phyloP scores from a whole-genome alignment of 2,329 filamentous ascomycete genomes.

The Colletotrichum salicis region DNA sequence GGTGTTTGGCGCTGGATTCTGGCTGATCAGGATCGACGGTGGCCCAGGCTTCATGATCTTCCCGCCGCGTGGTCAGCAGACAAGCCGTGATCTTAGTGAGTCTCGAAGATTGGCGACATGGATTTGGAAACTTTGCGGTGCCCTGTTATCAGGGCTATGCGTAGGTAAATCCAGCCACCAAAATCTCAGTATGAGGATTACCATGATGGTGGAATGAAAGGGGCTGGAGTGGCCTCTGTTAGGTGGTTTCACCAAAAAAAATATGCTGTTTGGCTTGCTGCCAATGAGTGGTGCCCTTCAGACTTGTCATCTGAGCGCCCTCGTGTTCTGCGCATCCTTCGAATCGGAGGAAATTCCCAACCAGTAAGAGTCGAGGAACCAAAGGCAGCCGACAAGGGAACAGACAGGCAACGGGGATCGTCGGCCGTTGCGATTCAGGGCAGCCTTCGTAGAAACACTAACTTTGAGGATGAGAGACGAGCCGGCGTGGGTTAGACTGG shows the following conservation, averaged over 20 bases:
- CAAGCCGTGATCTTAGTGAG: not conserved
- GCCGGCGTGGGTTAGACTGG: slow-evolving; percentile 11
- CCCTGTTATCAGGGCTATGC: not conserved
- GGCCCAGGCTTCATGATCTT: slow-evolving; percentile 20
- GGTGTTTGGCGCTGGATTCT: not conserved
- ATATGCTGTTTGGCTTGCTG: slow-evolving; percentile 8
- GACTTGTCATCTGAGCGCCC: slow-evolving; percentile 26
- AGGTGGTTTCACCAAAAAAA: slow-evolving; percentile 31
- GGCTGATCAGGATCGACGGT: slow-evolving; percentile 19
- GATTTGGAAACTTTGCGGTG: not conserved
- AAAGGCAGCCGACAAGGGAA: not conserved
- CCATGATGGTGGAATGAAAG: slow-evolving; percentile 18
- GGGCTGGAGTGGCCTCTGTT: slow-evolving; percentile 8
- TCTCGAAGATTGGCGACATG: slow-evolving; percentile 16
- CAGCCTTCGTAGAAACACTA: slow-evolving; percentile 11
- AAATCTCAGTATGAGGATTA: not conserved
- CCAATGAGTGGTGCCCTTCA: slow-evolving; percentile 1
- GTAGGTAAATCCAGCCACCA: not conserved
- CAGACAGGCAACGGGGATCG: slow-evolving; percentile 21
- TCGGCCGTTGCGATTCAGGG: slow-evolving; percentile 33
- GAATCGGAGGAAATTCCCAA: slow-evolving; percentile 4
- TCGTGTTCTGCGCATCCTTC: slow-evolving; percentile 11
- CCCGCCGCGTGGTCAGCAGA: slow-evolving; percentile 21
- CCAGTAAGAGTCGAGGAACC: not conserved
- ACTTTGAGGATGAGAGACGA: slow-evolving; percentile 25